phyloP scores from a whole-genome alignment of 176 grass and related monocot genomes.

The Chrysopogon serrulatus region DNA sequence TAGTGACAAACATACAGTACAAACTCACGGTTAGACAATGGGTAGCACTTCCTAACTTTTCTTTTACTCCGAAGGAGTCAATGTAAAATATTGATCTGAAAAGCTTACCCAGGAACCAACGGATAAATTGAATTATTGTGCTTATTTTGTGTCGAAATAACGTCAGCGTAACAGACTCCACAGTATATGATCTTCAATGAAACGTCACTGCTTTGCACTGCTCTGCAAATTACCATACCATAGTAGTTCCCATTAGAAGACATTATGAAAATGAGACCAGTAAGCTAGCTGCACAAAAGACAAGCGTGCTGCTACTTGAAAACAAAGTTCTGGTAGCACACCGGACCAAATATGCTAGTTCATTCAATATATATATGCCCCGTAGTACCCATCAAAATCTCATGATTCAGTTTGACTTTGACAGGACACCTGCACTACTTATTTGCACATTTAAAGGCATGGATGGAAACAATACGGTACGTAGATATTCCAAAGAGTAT shows the following conservation, averaged over 20 bases:
- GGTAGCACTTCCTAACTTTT: too few relatives aligned
- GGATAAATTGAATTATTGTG: slow-evolving; percentile 46
- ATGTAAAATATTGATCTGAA: not conserved
- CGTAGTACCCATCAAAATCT: not conserved
- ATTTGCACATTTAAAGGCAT: not conserved
- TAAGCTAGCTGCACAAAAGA: not conserved
- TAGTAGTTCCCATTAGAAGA: not conserved
- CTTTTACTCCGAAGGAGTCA: not conserved
- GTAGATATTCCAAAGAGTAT: too few relatives aligned
- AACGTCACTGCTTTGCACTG: slow-evolving; percentile 42
- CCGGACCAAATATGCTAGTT: too few relatives aligned
- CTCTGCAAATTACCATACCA: slow-evolving; percentile 27
- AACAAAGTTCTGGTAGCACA: not conserved
- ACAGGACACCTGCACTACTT: not conserved
- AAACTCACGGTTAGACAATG: not conserved
- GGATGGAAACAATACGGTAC: not conserved
- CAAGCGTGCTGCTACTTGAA: not conserved
- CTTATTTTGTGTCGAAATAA: slow-evolving; percentile 48
- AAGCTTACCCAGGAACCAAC: slow-evolving; percentile 64
- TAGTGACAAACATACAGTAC: too few relatives aligned
- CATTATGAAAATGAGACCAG: not conserved
- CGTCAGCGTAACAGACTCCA: slow-evolving; percentile 77
- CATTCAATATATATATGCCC: too few relatives aligned
- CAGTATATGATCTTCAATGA: slow-evolving; percentile 69
- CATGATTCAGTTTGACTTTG: not conserved